Base-by-base conservation (phyloP, 345 rosid genomes). In the Triadica sebifera region DNA sequence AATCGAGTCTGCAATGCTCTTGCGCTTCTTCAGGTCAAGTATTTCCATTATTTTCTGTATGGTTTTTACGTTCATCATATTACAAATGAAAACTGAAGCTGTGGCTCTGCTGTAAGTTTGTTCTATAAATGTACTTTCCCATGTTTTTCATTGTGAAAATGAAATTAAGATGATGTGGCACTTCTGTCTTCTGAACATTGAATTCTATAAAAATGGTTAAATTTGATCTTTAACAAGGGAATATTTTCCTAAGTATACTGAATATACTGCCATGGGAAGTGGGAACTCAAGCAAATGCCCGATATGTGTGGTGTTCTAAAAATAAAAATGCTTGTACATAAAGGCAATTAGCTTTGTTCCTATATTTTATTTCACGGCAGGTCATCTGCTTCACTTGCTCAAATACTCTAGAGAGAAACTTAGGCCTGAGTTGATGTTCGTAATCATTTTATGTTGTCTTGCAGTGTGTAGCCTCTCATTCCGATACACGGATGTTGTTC, bases 401-500 rank as follows among this genome's bases (percentile, higher is more conserved):
- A 53, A 53, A 56, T 63, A 45, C 63, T 56, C 53, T 24, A 41
- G 64, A 4, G 8, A 17, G 9, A 29, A 45, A 19, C 0, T 1
- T 38, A 17, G 39, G 49, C 10, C 47, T 4, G 34, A 29, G 34
- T 29, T 29, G 34, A 45, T 55, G 29, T 37, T 47, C 16, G 59
- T 25, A 59, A 56, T 34, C 49, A n/a, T 75, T 72, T 52, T 74
- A 46, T 61, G 43, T 78, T 74, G 2, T 78, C 73, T 78, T 86
- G n/a, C 90, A 96, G 99, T 96, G 99, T 68, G 99, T 96, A 12
- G 99, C 99, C 75, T 93, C 99, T 78, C 99, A 96, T 77, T 89
- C 96, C 2, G 98, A 96, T 77, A 96, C 99, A 20, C 89, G 97
- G 79, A 91, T 89, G 98, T 72, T 86, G 71, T 96, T 96, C 82